Base-by-base conservation (phyloP, 1,284 basidiomycete genomes). In the Sporisorium sorghi region DNA sequence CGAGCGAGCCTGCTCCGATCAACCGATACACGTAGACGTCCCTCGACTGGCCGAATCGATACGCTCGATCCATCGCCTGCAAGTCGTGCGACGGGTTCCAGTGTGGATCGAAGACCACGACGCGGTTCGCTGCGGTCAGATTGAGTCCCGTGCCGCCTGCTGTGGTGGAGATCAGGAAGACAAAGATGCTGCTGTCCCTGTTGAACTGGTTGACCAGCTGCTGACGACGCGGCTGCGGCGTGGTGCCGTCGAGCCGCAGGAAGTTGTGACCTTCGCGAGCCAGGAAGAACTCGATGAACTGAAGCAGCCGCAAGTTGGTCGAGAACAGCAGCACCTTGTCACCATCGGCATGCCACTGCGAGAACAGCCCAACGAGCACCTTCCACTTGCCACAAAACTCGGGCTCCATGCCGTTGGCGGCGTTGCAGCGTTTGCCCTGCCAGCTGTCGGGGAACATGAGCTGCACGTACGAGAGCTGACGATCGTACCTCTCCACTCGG, bases 161-260 rank as follows among this genome's bases (percentile, higher is more conserved):
- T 77, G 94, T 94, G 74, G 95, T 87, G 8, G 93, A 94, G 58
- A 95, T 91, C 53, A 95, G 87, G 83, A 94, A 93, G 49, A 93
- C 85, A 79, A 90, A 93, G 40, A 92, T 85, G 11, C 89, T 86
- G 0, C 90, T 88, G 77, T 94, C 89, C n/a, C 87, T 84, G 71
- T 94, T 90, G 83, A 94, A 95, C 73, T 87, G 84, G 81, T 95
- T 92, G 66, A 95, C 91, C 75, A 92, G 85, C 0, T 88, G 87
- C 67, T 80, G 73, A 61, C 85, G 83, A 30, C 85, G 80, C 1
- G 79, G 81, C 35, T 84, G 80, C 12, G 78, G 80, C 1, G 85
- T 85, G 9, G 87, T 89, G 26, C 93, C 93, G 63, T 93, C 92
- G 35, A 95, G 85, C 73, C 88, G 89, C 30, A 91, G 85, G 74